Conservation (phyloP, 108 stramenopile genomes). For the Pelagomonas calceolata region DNA sequence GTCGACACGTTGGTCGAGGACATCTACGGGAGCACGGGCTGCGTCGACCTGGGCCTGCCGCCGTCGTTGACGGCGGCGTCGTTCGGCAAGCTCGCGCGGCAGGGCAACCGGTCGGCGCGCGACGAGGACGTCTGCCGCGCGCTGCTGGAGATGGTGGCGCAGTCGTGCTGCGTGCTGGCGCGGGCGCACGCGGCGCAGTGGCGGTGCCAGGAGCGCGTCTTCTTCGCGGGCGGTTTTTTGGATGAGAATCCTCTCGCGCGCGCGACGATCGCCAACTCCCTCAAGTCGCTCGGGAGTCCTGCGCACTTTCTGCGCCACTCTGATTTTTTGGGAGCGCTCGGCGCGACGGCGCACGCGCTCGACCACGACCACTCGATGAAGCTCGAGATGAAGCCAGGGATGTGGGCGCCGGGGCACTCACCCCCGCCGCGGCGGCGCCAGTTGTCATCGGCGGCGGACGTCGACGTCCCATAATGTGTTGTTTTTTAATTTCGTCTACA, state of each 20-base stretch:
- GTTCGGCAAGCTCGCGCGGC: neutral
- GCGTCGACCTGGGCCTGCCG: neutral
- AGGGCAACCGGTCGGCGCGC: neutral
- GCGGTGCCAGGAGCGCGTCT: neutral
- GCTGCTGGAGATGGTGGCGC: neutral
- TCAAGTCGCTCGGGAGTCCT: neutral
- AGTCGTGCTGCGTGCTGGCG: neutral
- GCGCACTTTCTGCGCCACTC: neutral
- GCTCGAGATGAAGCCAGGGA: too few relatives aligned
- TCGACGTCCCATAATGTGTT: too few relatives aligned
- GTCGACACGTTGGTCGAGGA: neutral
- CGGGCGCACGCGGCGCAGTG: neutral
- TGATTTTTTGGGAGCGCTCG: neutral
- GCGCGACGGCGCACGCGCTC: neutral
- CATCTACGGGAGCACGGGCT: neutral
- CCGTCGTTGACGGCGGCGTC: neutral
- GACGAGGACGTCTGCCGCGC: neutral
- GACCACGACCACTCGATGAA: neutral
- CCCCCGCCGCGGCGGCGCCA: too few relatives aligned
- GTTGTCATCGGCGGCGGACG: too few relatives aligned
- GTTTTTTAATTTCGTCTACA: too few relatives aligned
- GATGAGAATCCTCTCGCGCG: neutral
- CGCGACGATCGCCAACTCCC: neutral
- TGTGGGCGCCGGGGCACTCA: too few relatives aligned
- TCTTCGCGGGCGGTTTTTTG: neutral